Conservation (phyloP, 2,329 filamentous ascomycete species). For the Colletotrichum kahawae region DNA sequence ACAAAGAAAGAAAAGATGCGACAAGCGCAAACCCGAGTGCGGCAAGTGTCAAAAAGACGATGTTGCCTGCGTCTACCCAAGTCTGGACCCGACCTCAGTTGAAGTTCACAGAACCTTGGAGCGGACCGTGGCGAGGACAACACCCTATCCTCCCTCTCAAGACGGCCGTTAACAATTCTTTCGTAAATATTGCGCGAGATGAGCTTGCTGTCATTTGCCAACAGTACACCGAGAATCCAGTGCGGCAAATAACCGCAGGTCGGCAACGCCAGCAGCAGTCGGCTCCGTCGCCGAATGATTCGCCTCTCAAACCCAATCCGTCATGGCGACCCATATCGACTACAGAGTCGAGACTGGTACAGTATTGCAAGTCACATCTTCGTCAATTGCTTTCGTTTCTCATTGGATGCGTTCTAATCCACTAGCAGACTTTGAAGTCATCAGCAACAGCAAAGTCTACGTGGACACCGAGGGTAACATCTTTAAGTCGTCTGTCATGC, state of each 20-base stretch:
- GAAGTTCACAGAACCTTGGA: neutral
- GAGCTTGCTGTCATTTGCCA: neutral
- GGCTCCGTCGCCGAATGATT: neutral
- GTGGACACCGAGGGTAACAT: neutral
- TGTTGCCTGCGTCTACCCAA: neutral
- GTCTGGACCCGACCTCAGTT: neutral
- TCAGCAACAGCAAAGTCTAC: neutral
- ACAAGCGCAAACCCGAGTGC: neutral
- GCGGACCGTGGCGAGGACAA: neutral
- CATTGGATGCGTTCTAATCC: neutral
- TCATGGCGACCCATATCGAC: neutral
- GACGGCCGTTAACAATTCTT: neutral
- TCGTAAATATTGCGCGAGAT: neutral
- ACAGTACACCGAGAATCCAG: neutral
- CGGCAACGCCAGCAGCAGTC: neutral
- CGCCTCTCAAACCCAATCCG: neutral
- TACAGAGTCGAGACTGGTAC: neutral
- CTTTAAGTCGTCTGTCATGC: neutral
- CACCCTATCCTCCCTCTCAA: neutral
- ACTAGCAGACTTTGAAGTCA: neutral
- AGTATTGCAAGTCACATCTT: neutral
- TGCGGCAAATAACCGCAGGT: neutral
- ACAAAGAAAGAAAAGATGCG: neutral
- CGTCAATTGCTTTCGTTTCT: neutral
- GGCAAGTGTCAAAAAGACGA: neutral